Conservation (phyloP, 169 alveolate genomes). For the Plasmodium sp. region DNA sequence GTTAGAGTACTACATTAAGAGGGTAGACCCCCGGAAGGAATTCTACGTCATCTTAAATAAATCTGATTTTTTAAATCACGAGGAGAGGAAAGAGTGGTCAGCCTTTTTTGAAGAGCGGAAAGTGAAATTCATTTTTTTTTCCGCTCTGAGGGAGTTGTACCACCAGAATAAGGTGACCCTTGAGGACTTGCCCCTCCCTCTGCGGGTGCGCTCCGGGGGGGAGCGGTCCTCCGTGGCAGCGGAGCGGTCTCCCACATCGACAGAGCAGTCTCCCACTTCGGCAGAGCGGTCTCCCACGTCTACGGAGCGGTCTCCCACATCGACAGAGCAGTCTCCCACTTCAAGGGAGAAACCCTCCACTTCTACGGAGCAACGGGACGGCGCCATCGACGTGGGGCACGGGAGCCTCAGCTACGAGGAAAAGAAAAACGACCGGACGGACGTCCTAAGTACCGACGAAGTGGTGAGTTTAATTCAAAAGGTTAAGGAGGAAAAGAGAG, state of each 20-base stretch:
- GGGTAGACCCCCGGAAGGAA: constrained; percentile 91
- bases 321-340: too few species aligned
- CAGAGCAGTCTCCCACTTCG: too few species aligned
- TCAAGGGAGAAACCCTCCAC: too few species aligned
- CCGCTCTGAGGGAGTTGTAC: constrained; percentile 86
- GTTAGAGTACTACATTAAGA: constrained; percentile 92
- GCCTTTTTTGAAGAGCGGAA: constrained; percentile 89
- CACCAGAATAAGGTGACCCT: constrained; percentile 34
- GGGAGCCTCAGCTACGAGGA: constrained; percentile 62
- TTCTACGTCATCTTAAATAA: constrained; percentile 93
- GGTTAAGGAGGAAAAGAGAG: constrained; percentile 46
- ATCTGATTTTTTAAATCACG: constrained; percentile 94
- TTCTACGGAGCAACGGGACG: neutral
- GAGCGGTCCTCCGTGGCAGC: neutral
- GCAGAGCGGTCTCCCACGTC: too few species aligned
- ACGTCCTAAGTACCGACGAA: constrained; percentile 77
- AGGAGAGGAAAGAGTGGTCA: constrained; percentile 93
- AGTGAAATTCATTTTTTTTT: constrained; percentile 92
- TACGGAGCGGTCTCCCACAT: too few species aligned
- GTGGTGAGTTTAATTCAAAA: constrained; percentile 73
- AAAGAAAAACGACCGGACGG: constrained; percentile 61
- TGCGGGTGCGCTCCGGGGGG: neutral
- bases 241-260: neutral
- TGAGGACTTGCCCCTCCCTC: neutral
- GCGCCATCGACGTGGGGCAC: constrained; percentile 24